Conservation (phyloP, 352 stramenopile species). For the Pythium angustatum region DNA sequence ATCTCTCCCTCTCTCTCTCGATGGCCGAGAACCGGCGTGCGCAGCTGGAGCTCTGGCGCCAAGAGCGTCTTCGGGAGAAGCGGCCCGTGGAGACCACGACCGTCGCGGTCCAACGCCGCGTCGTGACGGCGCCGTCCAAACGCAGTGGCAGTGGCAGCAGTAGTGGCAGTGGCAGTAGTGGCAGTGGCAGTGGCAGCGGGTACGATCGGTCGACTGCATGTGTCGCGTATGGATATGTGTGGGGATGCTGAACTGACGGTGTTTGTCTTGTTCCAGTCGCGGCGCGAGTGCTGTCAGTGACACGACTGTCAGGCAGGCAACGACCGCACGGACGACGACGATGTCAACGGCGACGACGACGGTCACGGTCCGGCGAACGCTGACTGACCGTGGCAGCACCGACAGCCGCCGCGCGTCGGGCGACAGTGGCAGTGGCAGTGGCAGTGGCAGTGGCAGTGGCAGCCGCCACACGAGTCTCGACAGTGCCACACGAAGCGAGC, state of each 20-base stretch:
- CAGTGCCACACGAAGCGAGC: neutral
- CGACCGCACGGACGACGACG: neutral
- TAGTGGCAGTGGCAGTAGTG: too few relatives aligned
- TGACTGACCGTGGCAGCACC: neutral
- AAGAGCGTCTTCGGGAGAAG: slow-evolving; percentile 40
- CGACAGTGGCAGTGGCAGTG: neutral
- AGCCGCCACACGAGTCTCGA: slow-evolving; percentile 13
- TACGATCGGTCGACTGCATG: too few relatives aligned
- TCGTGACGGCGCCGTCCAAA: slow-evolving; percentile 18
- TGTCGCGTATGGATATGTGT: too few relatives aligned
- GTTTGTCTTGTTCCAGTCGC: too few relatives aligned
- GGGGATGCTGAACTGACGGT: too few relatives aligned
- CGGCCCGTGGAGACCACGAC: slow-evolving; percentile 17
- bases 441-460: neutral
- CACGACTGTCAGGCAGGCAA: neutral
- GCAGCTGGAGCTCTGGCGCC: slow-evolving; percentile 70
- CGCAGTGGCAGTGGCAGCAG: too few relatives aligned
- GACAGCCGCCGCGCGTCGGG: neutral
- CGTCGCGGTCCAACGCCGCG: slow-evolving; percentile 27
- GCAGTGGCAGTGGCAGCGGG: too few relatives aligned
- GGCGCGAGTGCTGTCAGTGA: too few relatives aligned
- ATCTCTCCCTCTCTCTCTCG: neutral
- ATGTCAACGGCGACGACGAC: neutral
- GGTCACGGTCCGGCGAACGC: neutral
- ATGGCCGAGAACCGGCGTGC: slow-evolving; percentile 61